A percentile compares a stretch with the other conserved stretches of the same genome.
phyloP scores from a whole-genome alignment of 768 basidiomycete genomes.

The Russula ochroleuca region DNA sequence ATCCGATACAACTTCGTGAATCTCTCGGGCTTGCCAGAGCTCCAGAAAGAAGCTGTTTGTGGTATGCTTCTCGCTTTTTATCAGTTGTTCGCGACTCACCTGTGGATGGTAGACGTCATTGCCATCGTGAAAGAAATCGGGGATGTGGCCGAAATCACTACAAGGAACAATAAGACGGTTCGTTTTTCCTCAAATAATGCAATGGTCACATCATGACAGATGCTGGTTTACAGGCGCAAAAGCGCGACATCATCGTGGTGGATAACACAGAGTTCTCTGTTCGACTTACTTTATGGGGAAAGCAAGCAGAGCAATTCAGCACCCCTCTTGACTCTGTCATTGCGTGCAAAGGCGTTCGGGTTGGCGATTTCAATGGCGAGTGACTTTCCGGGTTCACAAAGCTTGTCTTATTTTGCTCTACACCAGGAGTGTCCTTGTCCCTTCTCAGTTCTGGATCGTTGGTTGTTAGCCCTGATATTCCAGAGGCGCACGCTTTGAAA shows the following conservation, averaged over 20 bases:
- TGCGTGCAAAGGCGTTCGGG: constrained; percentile 91
- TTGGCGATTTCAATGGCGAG: constrained; percentile 85
- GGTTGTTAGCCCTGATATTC: constrained; percentile 85
- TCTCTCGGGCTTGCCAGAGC: constrained; percentile 55
- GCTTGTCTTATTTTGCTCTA: constrained; percentile 17
- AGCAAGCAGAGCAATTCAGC: constrained; percentile 81
- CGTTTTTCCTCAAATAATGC: background rate
- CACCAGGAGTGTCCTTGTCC: constrained; percentile 73
- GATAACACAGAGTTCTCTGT: constrained; percentile 77
- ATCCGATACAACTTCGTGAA: constrained; percentile 80
- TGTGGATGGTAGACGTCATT: constrained; percentile 64
- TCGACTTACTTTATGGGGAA: constrained; percentile 92
- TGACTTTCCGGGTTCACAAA: constrained; percentile 11
- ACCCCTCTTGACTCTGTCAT: constrained; percentile 61
- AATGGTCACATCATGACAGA: background rate
- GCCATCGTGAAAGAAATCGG: constrained; percentile 78
- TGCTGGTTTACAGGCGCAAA: constrained; percentile 55
- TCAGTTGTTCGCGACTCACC: constrained; percentile 1
- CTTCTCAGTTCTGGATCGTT: constrained; percentile 78
- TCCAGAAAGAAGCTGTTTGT: constrained; percentile 76
- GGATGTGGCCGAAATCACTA: constrained; percentile 63
- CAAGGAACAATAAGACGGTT: constrained; percentile 67
- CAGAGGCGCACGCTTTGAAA: constrained; percentile 77
- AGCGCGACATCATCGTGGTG: constrained; percentile 86
- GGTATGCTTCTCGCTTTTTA: constrained; percentile 46